These are phyloP conservation scores for Clitocybe nebularis DNA, from an alignment of 1,284 basidiomycete species.

Conservation along the genomic window DNA sequence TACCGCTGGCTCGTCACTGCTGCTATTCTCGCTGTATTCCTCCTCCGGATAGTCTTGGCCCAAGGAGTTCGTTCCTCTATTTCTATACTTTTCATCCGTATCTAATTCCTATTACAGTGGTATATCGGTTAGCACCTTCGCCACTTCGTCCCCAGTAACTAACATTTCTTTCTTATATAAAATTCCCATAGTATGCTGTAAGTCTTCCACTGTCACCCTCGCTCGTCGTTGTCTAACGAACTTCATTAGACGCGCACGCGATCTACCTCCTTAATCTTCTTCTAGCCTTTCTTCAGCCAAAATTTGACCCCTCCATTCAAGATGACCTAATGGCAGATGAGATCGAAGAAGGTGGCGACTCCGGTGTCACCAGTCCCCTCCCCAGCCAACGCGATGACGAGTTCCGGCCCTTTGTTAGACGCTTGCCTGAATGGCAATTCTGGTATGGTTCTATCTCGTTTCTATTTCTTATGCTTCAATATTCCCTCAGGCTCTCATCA, in stretches of 20 bases:
- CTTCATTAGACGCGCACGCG: slow-evolving; percentile 68
- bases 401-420: slow-evolving; percentile 93
- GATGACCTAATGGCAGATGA: slow-evolving; percentile 93
- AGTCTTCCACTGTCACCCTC: slow-evolving; percentile 25
- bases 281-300: slow-evolving; percentile 86
- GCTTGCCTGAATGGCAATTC: slow-evolving; percentile 95
- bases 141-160: background rate
- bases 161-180: background rate
- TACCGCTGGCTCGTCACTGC: slow-evolving; percentile 88
- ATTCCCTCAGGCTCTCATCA: slow-evolving; percentile 62
- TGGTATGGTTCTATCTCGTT: slow-evolving; percentile 55
- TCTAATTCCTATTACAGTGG: slow-evolving; percentile 55
- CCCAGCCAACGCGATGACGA: slow-evolving; percentile 82
- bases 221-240: background rate
- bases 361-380: slow-evolving; percentile 34
- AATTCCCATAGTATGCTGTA: slow-evolving; percentile 57
- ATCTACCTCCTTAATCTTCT: slow-evolving; percentile 93
- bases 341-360: slow-evolving; percentile 84
- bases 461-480: background rate
- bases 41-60: slow-evolving; percentile 82
- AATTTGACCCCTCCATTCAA: slow-evolving; percentile 94
- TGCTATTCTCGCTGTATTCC: slow-evolving; percentile 74
- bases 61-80: slow-evolving; percentile 73
- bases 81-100: slow-evolving; percentile 1
- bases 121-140: slow-evolving; percentile 76